Base-by-base conservation (phyloP, 345 rosid species). In the Salix dunnii region DNA sequence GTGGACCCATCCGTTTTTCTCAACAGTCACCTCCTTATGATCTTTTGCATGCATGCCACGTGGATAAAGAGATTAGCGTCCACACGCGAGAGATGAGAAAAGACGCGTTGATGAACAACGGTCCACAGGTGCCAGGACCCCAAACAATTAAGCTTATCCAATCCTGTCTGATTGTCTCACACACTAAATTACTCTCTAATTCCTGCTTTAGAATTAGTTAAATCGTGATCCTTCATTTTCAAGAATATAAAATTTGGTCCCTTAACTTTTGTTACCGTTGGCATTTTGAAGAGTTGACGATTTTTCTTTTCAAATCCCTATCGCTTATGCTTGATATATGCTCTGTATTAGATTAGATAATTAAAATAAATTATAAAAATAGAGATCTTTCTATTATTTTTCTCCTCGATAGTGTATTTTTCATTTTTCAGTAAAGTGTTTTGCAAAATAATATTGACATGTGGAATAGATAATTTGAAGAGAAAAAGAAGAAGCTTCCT, bases 71-170 rank as follows among this genome's bases (percentile, higher is more conserved):
- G 33, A 46, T 63, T 20, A 42, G 80, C 73, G 62, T 48, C 61
- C 79, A 73, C 86, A 77, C 85, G 80, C 71, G 81, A 72, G 80
- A 72, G 64, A 53, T 67, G 80, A 55, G 73, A 33, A 46, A 70
- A 84, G 78, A 79, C 87, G 86, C 87, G 87, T 82, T 7, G 30
- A 46, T 61, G 60, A 16, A 17, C 70, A 74, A 38, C 76, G 76
- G 80, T 53, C 66, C 79, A 67, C 84, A 68, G 49, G 53, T 43
- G 25, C 8, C 49, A n/a, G 18, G 6, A 43, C 65, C 42, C 61
- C 72, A 46, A 20, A 17, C 68, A 71, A 62, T 16, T 23, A 12
- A 27, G 67, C 3, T 2, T 20, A 20, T 51, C 21, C 10, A 51
- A 20, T 51, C 20, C 58, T 2, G 6, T 6, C 23, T 55, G 62